Evolutionary conservation across 2,329 filamentous ascomycete genomes (phyloP), one percentile per base, ranked within the genome.

Genomic region (Fusarium sp.): DNA sequence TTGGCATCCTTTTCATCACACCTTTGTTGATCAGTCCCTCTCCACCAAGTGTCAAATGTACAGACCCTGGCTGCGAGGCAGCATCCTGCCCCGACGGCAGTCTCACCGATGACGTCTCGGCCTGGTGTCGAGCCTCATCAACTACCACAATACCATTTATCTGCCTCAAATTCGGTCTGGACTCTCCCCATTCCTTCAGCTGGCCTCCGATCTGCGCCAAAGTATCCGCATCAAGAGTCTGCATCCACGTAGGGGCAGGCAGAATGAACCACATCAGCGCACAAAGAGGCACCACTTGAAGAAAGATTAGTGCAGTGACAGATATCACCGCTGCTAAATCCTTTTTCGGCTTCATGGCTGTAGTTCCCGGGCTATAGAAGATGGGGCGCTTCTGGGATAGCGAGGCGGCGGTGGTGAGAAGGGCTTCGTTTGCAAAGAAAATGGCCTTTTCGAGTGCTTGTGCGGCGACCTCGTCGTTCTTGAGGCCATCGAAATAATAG

Each of bases 381-480:
- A 73, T 58, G 1, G 24, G 7, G 9, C 55, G 55, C 12, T 26
- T 42, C 13, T 26, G 26, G 17, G 15, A 11, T 24, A 9, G 13
- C 3, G 6, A 41, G 30, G 42, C 44, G 11, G 51, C 15, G 6
- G 8, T n/a, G 6, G 53, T 60, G 8, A 77, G 42, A 26, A 65
- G 48, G 0, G 68, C 59, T 30, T 77, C 65, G 4, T 77, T 75
- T 11, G 70, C 65, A 28, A 77, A 63, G 44, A 63, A 67, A 47
- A 70, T 72, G n/a, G 38, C 56, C 8, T 74, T 54, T 35, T 74
- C 63, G 6, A 77, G 63, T 5, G n/a, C 30, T 12, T 24, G 8
- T 20, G 11, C 18, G 1, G 32, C 41, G 20, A 1, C 2, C 5
- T 42, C 26, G 12, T 18, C 5, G 14, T 57, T 14, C 13, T 28